Evolutionary conservation across 2,329 filamentous ascomycete species (phyloP).

Genomic region (Botrytis squamosa): DNA sequence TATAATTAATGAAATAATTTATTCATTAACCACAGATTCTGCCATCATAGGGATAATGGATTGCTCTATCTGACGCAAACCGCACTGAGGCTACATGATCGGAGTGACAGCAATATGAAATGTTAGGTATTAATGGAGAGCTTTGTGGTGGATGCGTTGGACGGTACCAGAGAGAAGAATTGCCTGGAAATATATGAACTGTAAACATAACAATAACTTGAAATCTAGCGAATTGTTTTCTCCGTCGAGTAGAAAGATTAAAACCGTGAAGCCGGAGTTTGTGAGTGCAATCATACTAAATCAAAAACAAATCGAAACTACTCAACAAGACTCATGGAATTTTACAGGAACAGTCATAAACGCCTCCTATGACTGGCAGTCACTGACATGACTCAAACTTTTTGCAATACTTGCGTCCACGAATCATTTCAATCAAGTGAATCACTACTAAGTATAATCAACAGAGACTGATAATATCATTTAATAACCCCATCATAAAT

Average conservation of each 20-base stretch:
- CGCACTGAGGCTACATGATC: no score
- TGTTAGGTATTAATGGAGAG: background rate
- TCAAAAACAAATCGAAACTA: rapidly evolving
- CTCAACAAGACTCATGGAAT: background rate
- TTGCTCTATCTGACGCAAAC: background rate
- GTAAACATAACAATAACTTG: background rate
- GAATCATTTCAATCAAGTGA: background rate
- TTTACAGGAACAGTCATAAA: background rate
- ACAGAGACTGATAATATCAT: background rate
- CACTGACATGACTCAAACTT: background rate
- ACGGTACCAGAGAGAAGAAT: background rate
- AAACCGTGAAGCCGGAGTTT: rapidly evolving
- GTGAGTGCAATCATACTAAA: background rate
- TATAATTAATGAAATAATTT: no score
- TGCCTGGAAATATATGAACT: background rate
- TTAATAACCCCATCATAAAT: background rate
- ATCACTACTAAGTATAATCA: background rate
- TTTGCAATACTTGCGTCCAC: background rate
- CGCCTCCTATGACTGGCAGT: background rate
- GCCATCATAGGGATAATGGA: no score
- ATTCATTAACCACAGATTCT: no score
- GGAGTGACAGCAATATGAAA: no score
- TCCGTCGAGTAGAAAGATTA: background rate
- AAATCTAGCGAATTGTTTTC: background rate
- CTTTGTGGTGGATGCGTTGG: rapidly evolving